Base-by-base conservation (phyloP, 148 eudicot species). In the Rhododendron williamsianum region DNA sequence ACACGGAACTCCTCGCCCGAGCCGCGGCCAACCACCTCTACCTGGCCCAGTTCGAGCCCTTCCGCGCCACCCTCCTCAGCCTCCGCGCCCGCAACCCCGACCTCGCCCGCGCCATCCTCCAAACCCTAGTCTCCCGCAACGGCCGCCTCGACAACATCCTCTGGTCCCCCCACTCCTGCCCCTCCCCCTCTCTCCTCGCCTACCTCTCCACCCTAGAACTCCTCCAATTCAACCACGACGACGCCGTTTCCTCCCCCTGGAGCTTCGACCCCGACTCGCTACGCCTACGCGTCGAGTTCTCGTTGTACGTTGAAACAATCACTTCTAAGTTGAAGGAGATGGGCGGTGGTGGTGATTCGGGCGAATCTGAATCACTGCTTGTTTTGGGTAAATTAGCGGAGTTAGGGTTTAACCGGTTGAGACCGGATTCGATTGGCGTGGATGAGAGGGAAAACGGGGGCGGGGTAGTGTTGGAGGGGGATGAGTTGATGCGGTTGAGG, bases 21-120 rank as follows among this genome's bases (percentile, higher is more conserved):
- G 92, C 91, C 27, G 80, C 94, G 13, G 91, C 91, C 2, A 97
- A 97, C 89, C 99, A 97, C 89, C 92, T 97, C 12, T 91, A 91
- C 83, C 89, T 97, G n/a, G 90, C 91, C 27, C 99, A 97, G 86
- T 93, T 97, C 91, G 99, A 97, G 83, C 92, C 98, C 6, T 92
- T 94, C 76, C 93, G 99, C 54, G 97, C 99, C 65, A 94, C 90
- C 4, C 85, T 97, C 56, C 91, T 91, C 76, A 92, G 92, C 67
- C 98, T 97, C 87, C 95, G 94, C 43, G 90, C 86, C 87, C 93
- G 93, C 12, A 90, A 93, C 86, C 98, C 96, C 48, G 89, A 87
- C 80, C 89, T 97, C 21, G 94, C 98, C 41, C 92, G 92, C 67
- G 84, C 96, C 27, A 81, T 97, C 60, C 95, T 97, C 25, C 98